These are phyloP conservation scores for Cladobotryum protrusum DNA, from an alignment of 2,329 filamentous ascomycete genomes.

Conservation along the genomic window DNA sequence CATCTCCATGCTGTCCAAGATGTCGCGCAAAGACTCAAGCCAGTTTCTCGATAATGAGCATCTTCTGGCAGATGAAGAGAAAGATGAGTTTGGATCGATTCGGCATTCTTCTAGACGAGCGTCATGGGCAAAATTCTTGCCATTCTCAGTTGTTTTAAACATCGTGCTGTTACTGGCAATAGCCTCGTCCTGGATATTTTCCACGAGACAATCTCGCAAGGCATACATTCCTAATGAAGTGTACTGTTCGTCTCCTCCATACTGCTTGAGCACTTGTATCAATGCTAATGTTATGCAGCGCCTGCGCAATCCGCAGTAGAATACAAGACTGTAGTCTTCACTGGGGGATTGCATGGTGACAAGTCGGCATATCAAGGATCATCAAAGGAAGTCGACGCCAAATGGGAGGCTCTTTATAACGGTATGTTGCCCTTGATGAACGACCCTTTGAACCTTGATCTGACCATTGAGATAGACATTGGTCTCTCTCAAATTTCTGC, in stretches of 20 bases:
- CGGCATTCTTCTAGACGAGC: no score
- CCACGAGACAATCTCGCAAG: background rate
- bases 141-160: background rate
- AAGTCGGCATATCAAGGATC: conserved; percentile 47
- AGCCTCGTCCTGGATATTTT: background rate
- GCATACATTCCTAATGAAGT: no score
- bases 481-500: conserved; percentile 53
- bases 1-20: no score
- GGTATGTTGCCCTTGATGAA: conserved; percentile 2
- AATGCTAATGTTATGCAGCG: conserved; percentile 25
- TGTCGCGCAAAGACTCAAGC: no score
- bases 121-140: background rate
- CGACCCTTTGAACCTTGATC: no score
- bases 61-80: no score
- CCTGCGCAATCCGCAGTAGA: conserved; percentile 41
- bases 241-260: no score
- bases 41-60: no score
- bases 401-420: conserved; percentile 46
- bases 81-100: no score
- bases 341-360: conserved; percentile 38
- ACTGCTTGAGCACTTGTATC: background rate
- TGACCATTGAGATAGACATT: conserved; percentile 26
- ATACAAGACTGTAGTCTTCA: conserved; percentile 45
- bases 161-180: conserved; percentile 1
- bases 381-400: conserved; percentile 47